Base-by-base conservation (phyloP, 495 filamentous ascomycete genomes). In the Cryomyces antarcticus region DNA sequence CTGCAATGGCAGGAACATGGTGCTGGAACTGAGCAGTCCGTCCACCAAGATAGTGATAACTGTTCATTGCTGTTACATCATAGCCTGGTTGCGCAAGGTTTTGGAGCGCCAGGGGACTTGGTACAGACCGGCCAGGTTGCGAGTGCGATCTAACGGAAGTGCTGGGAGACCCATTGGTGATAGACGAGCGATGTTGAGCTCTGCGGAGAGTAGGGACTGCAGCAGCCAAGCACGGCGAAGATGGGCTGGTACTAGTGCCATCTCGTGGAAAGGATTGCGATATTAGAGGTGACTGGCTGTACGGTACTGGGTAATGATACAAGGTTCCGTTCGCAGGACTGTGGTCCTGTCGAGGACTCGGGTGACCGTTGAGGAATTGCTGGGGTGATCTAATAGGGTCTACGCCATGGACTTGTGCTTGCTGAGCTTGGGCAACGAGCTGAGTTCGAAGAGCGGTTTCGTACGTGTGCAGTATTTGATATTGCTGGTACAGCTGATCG, bases 401-500 rank as follows among this genome's bases (percentile, higher is more conserved):
- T 29, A n/a, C 48, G 37, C 46, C 50, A 3, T 51, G 55, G 4
- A 11, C 41, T 31, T 56, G 66, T 7, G 45, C 47, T 27, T 46
- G 34, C 13, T 45, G 43, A 35, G 49, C 49, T 1, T 61, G 57
- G 1, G 46, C 55, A 46, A 76, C 72, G 46, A 57, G 50, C 28
- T 65, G 64, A 24, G 55, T 47, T 33, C 77, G 59, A 47, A 79
- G 52, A 43, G 71, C 68, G 46, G 78, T 72, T 43, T 76, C 71
- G 56, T 81, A 75, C 17, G 68, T 72, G 51, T 80, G 75, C 38
- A 82, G 61, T 17, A 71, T 48, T 56, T 77, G 73, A 43, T 74
- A 78, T 45, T 77, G 71, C 46, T 75, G 72, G 45, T 63, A 71
- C 0, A 80, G 63, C 42, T 75, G 68, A 43, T 76, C 68, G 51